Percentiles rank a stretch among this genome's conserved stretches.
These are phyloP conservation scores for Hyaloperonospora brassicae DNA, from an alignment of 352 stramenopile species.

Conservation along the genomic window DNA sequence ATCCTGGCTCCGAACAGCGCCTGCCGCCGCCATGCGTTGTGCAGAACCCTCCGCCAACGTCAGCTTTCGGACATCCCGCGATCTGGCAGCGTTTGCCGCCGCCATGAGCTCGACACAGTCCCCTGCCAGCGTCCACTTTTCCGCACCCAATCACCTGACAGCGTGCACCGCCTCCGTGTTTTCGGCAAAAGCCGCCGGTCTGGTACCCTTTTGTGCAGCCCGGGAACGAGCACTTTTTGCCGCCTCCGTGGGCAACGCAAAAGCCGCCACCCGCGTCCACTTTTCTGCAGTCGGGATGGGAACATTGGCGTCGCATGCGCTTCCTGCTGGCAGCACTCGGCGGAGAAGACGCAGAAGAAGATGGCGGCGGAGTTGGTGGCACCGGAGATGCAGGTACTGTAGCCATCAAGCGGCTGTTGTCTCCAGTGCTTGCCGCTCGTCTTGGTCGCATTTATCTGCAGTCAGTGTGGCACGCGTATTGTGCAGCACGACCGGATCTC, in stretches of 20 bases:
- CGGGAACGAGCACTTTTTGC: constrained; percentile 68
- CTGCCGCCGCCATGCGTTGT: constrained; percentile 70
- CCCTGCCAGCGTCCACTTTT: constrained; percentile 73
- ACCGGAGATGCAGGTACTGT: constrained; percentile 6
- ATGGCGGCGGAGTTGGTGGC: not conserved
- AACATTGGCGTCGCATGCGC: constrained; percentile 51
- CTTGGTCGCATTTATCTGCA: constrained; percentile 15
- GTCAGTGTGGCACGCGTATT: constrained; percentile 8
- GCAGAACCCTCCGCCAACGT: constrained; percentile 78
- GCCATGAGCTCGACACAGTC: constrained; percentile 65
- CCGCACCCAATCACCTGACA: constrained; percentile 62
- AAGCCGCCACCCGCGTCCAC: constrained; percentile 72
- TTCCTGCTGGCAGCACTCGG: constrained; percentile 9
- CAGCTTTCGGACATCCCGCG: constrained; percentile 49
- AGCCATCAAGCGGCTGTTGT: constrained; percentile 3
- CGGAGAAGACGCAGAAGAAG: constrained; percentile 1
- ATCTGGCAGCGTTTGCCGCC: constrained; percentile 65
- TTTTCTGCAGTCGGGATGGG: constrained; percentile 44
- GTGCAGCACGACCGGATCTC: constrained; percentile 7
- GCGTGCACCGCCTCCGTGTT: constrained; percentile 65
- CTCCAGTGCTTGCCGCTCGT: constrained; percentile 1
- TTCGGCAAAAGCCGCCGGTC: constrained; percentile 65
- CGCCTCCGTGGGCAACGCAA: constrained; percentile 78
- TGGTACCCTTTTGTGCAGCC: constrained; percentile 74
- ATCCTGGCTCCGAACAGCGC: constrained; percentile 58